Conservation (phyloP, 371 early-diverging fungal genomes). For the Mucor lusitanicus region DNA sequence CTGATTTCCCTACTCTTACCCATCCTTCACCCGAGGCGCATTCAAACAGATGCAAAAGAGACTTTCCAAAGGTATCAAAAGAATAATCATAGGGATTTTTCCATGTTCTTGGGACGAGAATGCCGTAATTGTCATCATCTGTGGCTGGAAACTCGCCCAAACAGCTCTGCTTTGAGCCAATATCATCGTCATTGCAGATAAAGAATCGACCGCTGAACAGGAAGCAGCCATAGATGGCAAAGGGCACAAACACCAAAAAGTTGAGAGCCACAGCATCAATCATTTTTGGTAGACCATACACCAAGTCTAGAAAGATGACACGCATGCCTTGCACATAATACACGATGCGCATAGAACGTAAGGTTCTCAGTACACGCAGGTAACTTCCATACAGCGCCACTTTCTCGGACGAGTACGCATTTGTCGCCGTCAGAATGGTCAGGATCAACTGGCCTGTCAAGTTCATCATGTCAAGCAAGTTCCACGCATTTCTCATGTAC, state of each 20-base stretch:
- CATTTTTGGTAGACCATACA: conserved; percentile 53
- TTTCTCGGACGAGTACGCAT: background rate
- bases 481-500: conserved; percentile 50
- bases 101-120: conserved; percentile 49
- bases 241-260: conserved; percentile 49
- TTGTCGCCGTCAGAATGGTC: conserved; percentile 10
- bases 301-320: conserved; percentile 45
- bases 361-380: conserved; percentile 34
- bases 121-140: conserved; percentile 32
- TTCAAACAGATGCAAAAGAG: conserved; percentile 51
- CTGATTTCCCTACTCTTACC: conserved; percentile 23
- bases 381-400: background rate
- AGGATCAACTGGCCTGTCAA: conserved; percentile 32
- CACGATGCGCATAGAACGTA: conserved; percentile 49
- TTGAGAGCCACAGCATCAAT: conserved; percentile 49
- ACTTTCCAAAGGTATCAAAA: conserved; percentile 47
- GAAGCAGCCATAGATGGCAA: conserved; percentile 57
- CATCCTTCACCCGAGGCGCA: conserved; percentile 63
- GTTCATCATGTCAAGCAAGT: conserved; percentile 39
- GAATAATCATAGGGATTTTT: conserved; percentile 55
- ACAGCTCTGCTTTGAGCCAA: conserved; percentile 21
- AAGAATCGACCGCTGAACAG: conserved; percentile 48
- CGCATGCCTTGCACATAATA: conserved; percentile 50
- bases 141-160: conserved; percentile 39
- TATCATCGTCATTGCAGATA: conserved; percentile 42